Percentiles rank a stretch among this genome's conserved stretches.
phyloP scores from a whole-genome alignment of 1,139 yeast genomes.

The Diutina mesorugosa region DNA sequence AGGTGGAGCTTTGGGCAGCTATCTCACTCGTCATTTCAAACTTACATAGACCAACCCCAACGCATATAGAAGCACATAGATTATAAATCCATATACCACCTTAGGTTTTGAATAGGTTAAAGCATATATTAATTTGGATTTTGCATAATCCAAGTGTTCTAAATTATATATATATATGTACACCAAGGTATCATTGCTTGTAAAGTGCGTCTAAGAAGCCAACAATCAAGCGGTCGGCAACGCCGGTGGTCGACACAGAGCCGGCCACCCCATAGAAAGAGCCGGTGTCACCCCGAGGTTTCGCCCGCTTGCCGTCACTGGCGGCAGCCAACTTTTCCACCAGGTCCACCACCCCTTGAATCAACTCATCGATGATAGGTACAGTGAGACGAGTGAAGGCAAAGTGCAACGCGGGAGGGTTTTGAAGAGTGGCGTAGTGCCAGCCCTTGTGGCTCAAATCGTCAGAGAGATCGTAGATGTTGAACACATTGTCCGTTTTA shows the following conservation, averaged over 20 bases:
- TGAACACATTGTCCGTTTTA: constrained; percentile 20
- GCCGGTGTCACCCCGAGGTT: constrained; percentile 46
- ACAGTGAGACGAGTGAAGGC: constrained; percentile 72
- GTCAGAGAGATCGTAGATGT: constrained; percentile 72
- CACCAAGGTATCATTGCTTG: constrained; percentile 14
- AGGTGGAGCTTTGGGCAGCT: not conserved
- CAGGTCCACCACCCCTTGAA: constrained; percentile 37
- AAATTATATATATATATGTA: not conserved
- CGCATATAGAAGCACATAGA: not conserved
- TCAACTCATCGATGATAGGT: constrained; percentile 47
- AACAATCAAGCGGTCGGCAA: constrained; percentile 69
- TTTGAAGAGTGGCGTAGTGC: constrained; percentile 81
- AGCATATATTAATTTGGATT: not conserved
- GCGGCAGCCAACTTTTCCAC: constrained; percentile 21
- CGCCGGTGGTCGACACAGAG: constrained; percentile 67
- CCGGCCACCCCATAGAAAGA: constrained; percentile 95
- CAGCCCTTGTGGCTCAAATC: constrained; percentile 58
- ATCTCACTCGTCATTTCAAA: not conserved
- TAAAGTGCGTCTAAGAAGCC: constrained; percentile 75
- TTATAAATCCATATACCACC: no score
- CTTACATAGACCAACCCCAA: not conserved
- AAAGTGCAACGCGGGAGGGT: constrained; percentile 83
- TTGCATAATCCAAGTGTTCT: not conserved
- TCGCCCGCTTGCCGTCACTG: constrained; percentile 4
- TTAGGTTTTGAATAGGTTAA: not conserved